phyloP scores from a whole-genome alignment of 331 rosid species.

The Quercus phellos region DNA sequence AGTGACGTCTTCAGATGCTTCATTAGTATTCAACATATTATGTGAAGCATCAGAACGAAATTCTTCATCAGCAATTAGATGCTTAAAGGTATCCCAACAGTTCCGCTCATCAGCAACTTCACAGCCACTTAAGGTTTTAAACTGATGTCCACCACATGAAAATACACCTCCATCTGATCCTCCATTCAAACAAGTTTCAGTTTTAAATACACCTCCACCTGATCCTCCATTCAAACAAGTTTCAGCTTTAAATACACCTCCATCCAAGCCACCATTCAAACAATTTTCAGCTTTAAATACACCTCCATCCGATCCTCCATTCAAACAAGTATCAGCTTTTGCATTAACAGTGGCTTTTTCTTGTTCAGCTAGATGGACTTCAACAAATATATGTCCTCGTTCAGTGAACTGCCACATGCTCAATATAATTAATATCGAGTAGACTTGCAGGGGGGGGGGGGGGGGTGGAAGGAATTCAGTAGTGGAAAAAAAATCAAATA shows the following conservation, averaged over 20 bases:
- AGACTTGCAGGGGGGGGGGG: background rate
- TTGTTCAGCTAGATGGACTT: conserved; percentile 71
- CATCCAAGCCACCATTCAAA: conserved; percentile 47
- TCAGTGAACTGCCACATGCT: conserved; percentile 77
- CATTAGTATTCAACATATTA: conserved; percentile 25
- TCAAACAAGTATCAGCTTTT: conserved; percentile 29
- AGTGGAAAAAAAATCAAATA: background rate
- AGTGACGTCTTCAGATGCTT: conserved; percentile 57
- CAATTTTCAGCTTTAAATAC: conserved; percentile 18
- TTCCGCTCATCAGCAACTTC: conserved; percentile 91
- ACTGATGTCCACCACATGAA: conserved; percentile 42
- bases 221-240: conserved; percentile 48
- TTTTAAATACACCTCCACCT: background rate
- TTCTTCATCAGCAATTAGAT: conserved; percentile 60
- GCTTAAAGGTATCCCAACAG: conserved; percentile 78
- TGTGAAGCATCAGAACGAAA: conserved; percentile 42
- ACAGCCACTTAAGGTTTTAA: conserved; percentile 72
- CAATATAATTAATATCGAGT: conserved; percentile 16
- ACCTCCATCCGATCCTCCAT: conserved; percentile 40
- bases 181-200: conserved; percentile 45
- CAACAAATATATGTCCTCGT: conserved; percentile 87
- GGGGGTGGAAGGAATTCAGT: background rate
- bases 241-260: conserved; percentile 8
- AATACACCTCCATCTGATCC: conserved; percentile 45
- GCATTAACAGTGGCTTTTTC: conserved; percentile 38